Evolutionary conservation across 805 yeast genomes (phyloP).

Genomic region (Wickerhamomyces rabaulensis): DNA sequence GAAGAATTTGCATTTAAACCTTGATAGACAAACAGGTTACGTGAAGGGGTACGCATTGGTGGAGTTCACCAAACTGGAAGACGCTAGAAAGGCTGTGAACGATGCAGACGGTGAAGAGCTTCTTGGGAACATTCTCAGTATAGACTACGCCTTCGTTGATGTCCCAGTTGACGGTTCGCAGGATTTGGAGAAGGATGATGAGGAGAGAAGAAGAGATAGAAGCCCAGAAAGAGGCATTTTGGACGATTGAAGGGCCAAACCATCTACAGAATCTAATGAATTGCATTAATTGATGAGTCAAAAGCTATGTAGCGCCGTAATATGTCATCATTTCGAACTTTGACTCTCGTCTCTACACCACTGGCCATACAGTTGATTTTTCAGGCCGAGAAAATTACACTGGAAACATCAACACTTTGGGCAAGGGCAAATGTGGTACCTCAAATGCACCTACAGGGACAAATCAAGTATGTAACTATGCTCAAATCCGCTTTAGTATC

Average conservation of each 20-base stretch:
- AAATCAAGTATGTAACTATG: neutral
- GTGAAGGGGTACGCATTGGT: constrained; percentile 35
- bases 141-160: constrained; percentile 37
- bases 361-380: too few relatives aligned
- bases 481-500: neutral
- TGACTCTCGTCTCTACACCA: too few relatives aligned
- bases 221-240: neutral
- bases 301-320: too few relatives aligned
- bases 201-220: neutral
- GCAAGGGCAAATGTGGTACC: constrained; percentile 8
- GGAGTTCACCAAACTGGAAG: constrained; percentile 28
- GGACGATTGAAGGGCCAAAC: neutral
- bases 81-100: constrained; percentile 29
- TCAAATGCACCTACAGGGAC: constrained; percentile 5
- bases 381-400: neutral
- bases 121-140: constrained; percentile 27
- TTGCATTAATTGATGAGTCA: too few relatives aligned
- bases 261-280: too few relatives aligned
- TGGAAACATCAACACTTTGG: neutral
- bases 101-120: constrained; percentile 27
- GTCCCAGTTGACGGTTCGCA: neutral
- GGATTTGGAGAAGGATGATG: neutral
- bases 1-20: constrained; percentile 33
- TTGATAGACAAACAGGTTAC: constrained; percentile 37
- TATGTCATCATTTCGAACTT: too few relatives aligned